Evolutionary conservation across 2,329 filamentous ascomycete genomes (phyloP).

Genomic region (Onygenales sp.): DNA sequence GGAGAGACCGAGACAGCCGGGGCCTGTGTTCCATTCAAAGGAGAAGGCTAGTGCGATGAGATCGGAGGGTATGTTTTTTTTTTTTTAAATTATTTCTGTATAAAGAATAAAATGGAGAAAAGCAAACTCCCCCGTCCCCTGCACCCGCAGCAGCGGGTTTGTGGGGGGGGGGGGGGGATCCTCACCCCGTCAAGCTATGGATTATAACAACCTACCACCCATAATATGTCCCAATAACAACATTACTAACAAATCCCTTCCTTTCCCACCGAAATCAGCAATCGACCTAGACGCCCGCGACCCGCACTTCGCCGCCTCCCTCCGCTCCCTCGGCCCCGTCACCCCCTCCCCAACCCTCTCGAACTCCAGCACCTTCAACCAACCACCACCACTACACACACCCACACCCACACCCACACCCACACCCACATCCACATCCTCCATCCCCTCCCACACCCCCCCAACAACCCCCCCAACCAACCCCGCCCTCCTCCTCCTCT

Average conservation of each 20-base stretch:
- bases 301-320: constrained; percentile 66
- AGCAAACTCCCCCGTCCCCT: neutral
- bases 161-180: too few relatives aligned
- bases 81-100: neutral
- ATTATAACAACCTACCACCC: neutral
- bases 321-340: constrained; percentile 55
- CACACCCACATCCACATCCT: constrained; percentile 18
- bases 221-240: neutral
- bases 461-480: constrained; percentile 30
- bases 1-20: constrained; percentile 5
- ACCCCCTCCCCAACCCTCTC: constrained; percentile 49
- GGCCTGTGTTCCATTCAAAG: constrained; percentile 26
- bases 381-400: constrained; percentile 6
- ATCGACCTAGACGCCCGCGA: constrained; percentile 54
- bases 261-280: too few relatives aligned
- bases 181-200: neutral
- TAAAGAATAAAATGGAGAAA: neutral
- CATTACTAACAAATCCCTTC: constrained; percentile 1
- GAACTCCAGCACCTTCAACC: constrained; percentile 41
- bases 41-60: constrained; percentile 23
- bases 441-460: constrained; percentile 25
- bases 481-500: constrained; percentile 45
- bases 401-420: constrained; percentile 19
- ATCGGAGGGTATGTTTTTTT: constrained; percentile 22
- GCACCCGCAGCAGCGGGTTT: neutral